Evolutionary conservation across 73 alveolate genomes (phyloP).

Genomic region (Paramecium sonneborni): DNA sequence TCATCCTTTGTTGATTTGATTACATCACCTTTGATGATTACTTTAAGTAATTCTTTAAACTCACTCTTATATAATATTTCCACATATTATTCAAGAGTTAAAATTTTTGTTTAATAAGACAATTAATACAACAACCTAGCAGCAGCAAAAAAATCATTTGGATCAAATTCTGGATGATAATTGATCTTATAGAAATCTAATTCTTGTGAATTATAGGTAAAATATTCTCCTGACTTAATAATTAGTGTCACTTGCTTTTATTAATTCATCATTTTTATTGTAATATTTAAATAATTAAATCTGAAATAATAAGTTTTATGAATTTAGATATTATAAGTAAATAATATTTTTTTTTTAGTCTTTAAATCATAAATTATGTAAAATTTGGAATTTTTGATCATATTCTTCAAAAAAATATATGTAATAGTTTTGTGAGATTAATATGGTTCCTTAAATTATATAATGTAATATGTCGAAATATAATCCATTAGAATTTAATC

Average conservation of each 20-base stretch:
- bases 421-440: too few relatives aligned
- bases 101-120: background rate
- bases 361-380: too few relatives aligned
- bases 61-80: background rate
- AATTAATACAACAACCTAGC: conserved; percentile 1
- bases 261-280: background rate
- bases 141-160: conserved; percentile 25
- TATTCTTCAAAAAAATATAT: too few relatives aligned
- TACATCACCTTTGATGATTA: background rate
- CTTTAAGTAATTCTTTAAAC: background rate
- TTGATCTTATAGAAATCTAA: background rate
- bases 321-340: too few relatives aligned
- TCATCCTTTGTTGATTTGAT: background rate
- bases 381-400: too few relatives aligned
- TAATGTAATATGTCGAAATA: too few relatives aligned
- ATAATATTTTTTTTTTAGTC: too few relatives aligned
- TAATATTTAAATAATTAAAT: background rate
- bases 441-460: too few relatives aligned
- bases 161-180: background rate
- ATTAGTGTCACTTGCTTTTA: background rate
- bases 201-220: background rate
- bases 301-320: too few relatives aligned
- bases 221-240: background rate
- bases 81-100: background rate
- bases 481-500: too few relatives aligned